Percentiles rank a stretch among this genome's conserved stretches.
phyloP scores from a whole-genome alignment of 2,329 filamentous ascomycete genomes.

The Davidsoniella virescens region DNA sequence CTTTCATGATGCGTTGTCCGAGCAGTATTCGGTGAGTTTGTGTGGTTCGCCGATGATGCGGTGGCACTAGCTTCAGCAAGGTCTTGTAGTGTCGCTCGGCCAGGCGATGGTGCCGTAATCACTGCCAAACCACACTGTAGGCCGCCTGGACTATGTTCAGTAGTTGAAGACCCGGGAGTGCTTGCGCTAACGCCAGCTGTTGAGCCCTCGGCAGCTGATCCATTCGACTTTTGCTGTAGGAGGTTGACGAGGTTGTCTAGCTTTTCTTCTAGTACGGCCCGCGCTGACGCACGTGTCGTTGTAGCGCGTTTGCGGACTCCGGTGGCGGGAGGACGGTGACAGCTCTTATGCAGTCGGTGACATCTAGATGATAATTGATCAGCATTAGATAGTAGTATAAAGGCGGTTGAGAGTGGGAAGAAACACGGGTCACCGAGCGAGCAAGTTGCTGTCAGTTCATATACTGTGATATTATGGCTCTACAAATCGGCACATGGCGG shows the following conservation, averaged over 20 bases:
- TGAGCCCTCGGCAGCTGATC: not conserved
- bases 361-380: conserved; percentile 17
- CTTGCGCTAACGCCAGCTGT: not conserved
- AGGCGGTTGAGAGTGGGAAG: not conserved
- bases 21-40: not conserved
- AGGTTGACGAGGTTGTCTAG: conserved; percentile 19
- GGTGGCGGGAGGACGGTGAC: conserved; percentile 17
- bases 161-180: not conserved
- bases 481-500: not conserved
- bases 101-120: conserved; percentile 2
- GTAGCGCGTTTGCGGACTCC: conserved; percentile 7
- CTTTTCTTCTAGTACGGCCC: conserved; percentile 17
- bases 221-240: conserved; percentile 15
- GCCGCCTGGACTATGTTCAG: not conserved
- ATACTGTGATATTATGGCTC: not conserved
- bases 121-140: not conserved
- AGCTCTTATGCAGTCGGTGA: conserved; percentile 25
- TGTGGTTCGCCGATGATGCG: conserved; percentile 2
- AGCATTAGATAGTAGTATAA: not conserved
- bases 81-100: conserved; percentile 9
- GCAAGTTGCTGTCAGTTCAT: not conserved
- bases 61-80: conserved; percentile 11
- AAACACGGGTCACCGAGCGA: not conserved
- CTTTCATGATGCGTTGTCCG: no score
- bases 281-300: conserved; percentile 3